Conservation (phyloP, 2,329 filamentous ascomycete genomes). For the Trichoderma cornu-damae region DNA sequence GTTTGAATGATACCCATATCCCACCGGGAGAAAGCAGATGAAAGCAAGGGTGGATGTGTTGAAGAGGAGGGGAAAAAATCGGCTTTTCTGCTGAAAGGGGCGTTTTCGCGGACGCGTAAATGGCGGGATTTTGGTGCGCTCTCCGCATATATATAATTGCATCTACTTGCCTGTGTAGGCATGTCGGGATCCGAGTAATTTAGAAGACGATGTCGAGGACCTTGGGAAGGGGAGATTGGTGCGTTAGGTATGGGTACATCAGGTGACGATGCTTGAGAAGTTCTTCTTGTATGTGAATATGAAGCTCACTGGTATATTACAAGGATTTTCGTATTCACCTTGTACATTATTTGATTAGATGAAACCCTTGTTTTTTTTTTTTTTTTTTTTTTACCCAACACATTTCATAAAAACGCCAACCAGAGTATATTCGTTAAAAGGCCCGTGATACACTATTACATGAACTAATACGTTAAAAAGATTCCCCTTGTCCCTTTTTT, state of each 20-base stretch:
- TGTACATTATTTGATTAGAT: too few species aligned
- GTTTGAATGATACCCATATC: conserved; percentile 10
- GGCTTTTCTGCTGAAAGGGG: not conserved
- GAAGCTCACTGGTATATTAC: too few species aligned
- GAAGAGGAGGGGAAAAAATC: not conserved
- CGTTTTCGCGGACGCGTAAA: not conserved
- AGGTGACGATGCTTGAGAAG: too few species aligned
- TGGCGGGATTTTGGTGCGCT: not conserved
- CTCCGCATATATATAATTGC: not conserved
- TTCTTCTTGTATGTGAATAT: too few species aligned
- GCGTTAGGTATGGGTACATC: too few species aligned
- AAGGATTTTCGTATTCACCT: too few species aligned
- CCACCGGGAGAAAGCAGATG: not conserved
- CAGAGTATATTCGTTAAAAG: not conserved
- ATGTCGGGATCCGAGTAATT: not conserved
- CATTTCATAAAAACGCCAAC: too few species aligned
- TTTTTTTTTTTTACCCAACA: too few species aligned
- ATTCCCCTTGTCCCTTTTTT: not conserved
- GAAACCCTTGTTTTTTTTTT: too few species aligned
- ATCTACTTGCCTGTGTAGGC: not conserved
- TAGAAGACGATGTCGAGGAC: too few species aligned
- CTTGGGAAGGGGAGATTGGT: too few species aligned
- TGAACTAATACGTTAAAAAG: not conserved
- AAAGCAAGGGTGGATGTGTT: not conserved
- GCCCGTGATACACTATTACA: not conserved